phyloP scores from a whole-genome alignment of 2,329 filamentous ascomycete species.

The Colletotrichum scovillei region DNA sequence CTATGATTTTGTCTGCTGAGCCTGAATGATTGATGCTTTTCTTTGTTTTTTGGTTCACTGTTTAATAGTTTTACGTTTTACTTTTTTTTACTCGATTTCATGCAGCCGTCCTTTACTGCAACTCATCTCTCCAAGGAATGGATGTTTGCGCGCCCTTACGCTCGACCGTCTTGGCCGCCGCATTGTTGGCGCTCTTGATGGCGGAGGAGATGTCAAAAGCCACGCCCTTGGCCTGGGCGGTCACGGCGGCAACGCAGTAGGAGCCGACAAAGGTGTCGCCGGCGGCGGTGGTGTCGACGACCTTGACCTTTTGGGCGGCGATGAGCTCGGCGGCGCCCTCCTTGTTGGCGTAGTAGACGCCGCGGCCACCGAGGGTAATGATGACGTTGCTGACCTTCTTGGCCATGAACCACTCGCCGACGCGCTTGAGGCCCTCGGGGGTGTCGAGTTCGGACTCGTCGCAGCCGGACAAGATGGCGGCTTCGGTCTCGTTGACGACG shows the following conservation, averaged over 20 bases:
- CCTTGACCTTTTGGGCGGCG: constrained; percentile 74
- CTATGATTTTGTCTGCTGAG: background rate
- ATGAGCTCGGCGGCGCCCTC: constrained; percentile 60
- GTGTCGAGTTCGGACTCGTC: constrained; percentile 60
- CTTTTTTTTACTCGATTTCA: background rate
- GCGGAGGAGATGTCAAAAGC: constrained; percentile 68
- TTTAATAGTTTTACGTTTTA: background rate
- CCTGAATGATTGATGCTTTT: background rate
- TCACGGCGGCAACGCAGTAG: constrained; percentile 81
- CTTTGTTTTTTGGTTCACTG: background rate
- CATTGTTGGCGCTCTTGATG: constrained; percentile 62
- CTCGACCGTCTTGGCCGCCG: constrained; percentile 55
- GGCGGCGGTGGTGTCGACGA: constrained; percentile 93
- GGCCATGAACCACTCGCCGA: constrained; percentile 71
- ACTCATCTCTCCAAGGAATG: constrained; percentile 57
- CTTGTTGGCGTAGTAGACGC: constrained; percentile 74
- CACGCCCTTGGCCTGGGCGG: constrained; percentile 41
- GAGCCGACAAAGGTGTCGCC: constrained; percentile 95
- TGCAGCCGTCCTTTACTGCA: constrained; percentile 34
- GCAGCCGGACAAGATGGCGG: constrained; percentile 74
- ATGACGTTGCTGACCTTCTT: constrained; percentile 81
- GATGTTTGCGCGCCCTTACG: constrained; percentile 56
- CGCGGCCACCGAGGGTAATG: constrained; percentile 84
- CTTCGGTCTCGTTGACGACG: constrained; percentile 92
- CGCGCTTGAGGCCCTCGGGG: constrained; percentile 54